These are phyloP conservation scores for Nakazawaea peltata DNA, from an alignment of 805 yeast genomes.

Conservation along the genomic window DNA sequence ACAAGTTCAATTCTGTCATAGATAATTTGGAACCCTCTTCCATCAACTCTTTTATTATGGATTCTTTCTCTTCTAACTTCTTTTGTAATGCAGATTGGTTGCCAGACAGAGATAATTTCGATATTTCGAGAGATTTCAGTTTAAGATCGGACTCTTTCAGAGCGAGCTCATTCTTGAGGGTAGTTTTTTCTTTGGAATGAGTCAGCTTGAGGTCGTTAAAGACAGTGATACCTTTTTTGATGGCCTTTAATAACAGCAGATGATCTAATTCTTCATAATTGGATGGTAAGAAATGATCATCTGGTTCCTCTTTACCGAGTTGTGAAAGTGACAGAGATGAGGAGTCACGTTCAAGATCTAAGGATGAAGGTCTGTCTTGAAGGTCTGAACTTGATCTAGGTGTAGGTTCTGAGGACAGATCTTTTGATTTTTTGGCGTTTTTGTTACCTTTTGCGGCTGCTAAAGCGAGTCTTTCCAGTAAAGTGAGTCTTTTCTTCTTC, in stretches of 20 bases:
- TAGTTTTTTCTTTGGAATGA: too few relatives aligned
- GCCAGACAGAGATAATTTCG: conserved; percentile 4
- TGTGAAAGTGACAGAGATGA: too few relatives aligned
- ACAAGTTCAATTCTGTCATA: conserved; percentile 59
- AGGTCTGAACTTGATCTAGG: conserved; percentile 9
- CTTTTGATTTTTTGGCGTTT: conserved; percentile 8
- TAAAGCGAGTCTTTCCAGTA: conserved; percentile 78
- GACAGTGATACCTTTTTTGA: neutral
- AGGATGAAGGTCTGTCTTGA: neutral
- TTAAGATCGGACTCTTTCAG: neutral
- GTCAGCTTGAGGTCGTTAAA: conserved; percentile 11
- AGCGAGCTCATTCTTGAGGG: neutral
- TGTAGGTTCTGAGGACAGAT: conserved; percentile 9
- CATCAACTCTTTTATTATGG: conserved; percentile 53
- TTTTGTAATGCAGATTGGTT: conserved; percentile 15
- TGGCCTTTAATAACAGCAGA: neutral
- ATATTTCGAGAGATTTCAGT: neutral
- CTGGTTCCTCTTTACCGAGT: neutral
- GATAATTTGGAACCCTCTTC: conserved; percentile 74
- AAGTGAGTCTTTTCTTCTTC: conserved; percentile 54
- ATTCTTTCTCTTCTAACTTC: conserved; percentile 43
- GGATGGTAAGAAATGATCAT: neutral
- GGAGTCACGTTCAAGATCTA: neutral
- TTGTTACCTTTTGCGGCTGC: conserved; percentile 55
- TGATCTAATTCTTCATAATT: conserved; percentile 1